Conservation (phyloP, 1,284 basidiomycete genomes). For the Volvariella surrecta region DNA sequence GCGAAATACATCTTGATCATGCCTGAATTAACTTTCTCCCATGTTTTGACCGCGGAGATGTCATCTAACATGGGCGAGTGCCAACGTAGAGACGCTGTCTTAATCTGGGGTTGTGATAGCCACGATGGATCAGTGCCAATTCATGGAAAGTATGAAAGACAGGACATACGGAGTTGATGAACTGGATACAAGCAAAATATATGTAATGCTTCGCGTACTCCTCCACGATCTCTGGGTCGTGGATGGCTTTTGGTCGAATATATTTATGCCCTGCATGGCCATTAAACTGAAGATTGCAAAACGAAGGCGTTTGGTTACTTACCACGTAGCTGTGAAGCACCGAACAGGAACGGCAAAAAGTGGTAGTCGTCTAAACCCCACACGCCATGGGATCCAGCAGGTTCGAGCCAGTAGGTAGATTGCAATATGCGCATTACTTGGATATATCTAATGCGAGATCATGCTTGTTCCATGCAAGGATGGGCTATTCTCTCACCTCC, state of each 20-base stretch:
- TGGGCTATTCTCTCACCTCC: constrained; percentile 61
- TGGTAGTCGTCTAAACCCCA: constrained; percentile 99
- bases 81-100: constrained; percentile 94
- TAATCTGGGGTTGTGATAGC: constrained; percentile 50
- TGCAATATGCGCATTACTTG: constrained; percentile 87
- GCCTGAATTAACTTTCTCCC: constrained; percentile 96
- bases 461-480: not conserved
- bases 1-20: constrained; percentile 99
- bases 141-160: not conserved
- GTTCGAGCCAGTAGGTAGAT: constrained; percentile 95
- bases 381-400: constrained; percentile 95
- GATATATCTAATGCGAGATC: constrained; percentile 65
- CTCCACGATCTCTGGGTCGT: constrained; percentile 88
- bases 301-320: no score
- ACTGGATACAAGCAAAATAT: constrained; percentile 94
- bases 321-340: constrained; percentile 78
- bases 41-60: constrained; percentile 92
- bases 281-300: no score
- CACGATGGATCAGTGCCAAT: no score
- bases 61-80: constrained; percentile 99
- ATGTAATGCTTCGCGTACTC: constrained; percentile 93
- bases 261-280: constrained; percentile 63
- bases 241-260: constrained; percentile 88
- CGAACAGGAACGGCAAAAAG: constrained; percentile 92
- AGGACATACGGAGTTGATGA: constrained; percentile 83